These are phyloP conservation scores for Fragilaria crotonensis DNA, from an alignment of 108 stramenopile species.

Conservation along the genomic window DNA sequence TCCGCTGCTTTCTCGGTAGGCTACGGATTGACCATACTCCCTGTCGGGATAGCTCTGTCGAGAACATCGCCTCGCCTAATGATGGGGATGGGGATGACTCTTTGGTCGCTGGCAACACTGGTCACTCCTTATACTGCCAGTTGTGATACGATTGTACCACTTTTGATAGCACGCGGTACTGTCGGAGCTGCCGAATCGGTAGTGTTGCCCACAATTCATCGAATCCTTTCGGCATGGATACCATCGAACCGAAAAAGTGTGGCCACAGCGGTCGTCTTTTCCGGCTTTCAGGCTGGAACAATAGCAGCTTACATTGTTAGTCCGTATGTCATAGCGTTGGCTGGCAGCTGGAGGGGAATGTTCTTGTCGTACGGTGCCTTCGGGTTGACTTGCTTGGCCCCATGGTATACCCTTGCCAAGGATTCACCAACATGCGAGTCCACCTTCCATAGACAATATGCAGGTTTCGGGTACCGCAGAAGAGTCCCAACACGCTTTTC, in stretches of 20 bases:
- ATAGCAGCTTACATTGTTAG: slow-evolving; percentile 70
- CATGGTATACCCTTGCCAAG: slow-evolving; percentile 66
- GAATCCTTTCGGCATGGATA: slow-evolving; percentile 67
- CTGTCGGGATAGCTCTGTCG: slow-evolving; percentile 57
- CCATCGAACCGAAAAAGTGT: slow-evolving; percentile 61
- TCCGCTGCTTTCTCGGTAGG: slow-evolving; percentile 72
- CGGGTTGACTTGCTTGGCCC: slow-evolving; percentile 62
- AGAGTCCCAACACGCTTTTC: neutral
- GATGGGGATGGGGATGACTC: slow-evolving; percentile 49
- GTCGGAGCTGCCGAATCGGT: slow-evolving; percentile 83
- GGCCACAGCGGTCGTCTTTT: slow-evolving; percentile 58
- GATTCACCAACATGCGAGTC: slow-evolving; percentile 46
- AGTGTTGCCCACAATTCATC: slow-evolving; percentile 73
- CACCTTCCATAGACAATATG: too few species aligned
- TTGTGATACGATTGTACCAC: slow-evolving; percentile 22
- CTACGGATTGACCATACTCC: slow-evolving; percentile 76
- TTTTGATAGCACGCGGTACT: slow-evolving; percentile 51
- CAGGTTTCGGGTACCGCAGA: too few species aligned
- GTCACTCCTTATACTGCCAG: slow-evolving; percentile 52
- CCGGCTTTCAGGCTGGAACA: slow-evolving; percentile 76
- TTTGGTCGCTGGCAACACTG: slow-evolving; percentile 70
- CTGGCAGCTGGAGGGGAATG: slow-evolving; percentile 63
- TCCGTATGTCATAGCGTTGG: slow-evolving; percentile 56
- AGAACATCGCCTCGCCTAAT: slow-evolving; percentile 34
- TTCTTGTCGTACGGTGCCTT: slow-evolving; percentile 67